These are phyloP conservation scores for Monilinia vaccinii-corymbosi DNA, from an alignment of 2,329 filamentous ascomycete species.

Conservation along the genomic window DNA sequence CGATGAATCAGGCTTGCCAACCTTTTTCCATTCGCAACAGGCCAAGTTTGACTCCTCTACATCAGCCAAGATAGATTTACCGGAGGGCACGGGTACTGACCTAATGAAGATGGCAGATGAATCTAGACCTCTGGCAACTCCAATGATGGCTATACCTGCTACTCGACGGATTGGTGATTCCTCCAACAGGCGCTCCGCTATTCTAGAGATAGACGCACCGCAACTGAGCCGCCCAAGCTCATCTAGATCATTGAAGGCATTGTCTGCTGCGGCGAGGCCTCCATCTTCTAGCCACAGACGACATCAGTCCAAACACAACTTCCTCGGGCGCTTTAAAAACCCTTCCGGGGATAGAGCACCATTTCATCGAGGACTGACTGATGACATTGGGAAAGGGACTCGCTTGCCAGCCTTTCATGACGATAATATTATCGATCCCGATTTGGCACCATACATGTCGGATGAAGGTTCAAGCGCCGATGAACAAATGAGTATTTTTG, in stretches of 20 bases:
- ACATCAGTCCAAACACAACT: constrained; percentile 79
- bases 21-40: constrained; percentile 49
- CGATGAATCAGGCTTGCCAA: constrained; percentile 60
- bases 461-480: constrained; percentile 89
- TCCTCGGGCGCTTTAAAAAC: constrained; percentile 65
- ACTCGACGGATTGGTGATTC: constrained; percentile 62
- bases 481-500: constrained; percentile 81
- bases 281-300: constrained; percentile 79
- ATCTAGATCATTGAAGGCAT: constrained; percentile 76
- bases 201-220: constrained; percentile 82
- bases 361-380: constrained; percentile 66
- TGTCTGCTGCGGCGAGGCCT: constrained; percentile 54
- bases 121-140: constrained; percentile 49
- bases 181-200: constrained; percentile 72
- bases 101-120: constrained; percentile 32
- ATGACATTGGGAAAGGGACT: constrained; percentile 56
- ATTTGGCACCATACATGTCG: constrained; percentile 90
- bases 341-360: constrained; percentile 73
- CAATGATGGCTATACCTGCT: constrained; percentile 63
- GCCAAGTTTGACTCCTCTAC: constrained; percentile 34
- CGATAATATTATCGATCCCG: constrained; percentile 97
- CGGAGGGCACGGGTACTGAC: constrained; percentile 30
- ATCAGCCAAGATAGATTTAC: constrained; percentile 33
- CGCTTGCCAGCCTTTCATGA: constrained; percentile 89
- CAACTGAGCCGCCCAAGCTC: constrained; percentile 86